These are phyloP conservation scores for Apiotrichum mycotoxinovorans DNA, from an alignment of 1,284 basidiomycete genomes.

Conservation along the genomic window DNA sequence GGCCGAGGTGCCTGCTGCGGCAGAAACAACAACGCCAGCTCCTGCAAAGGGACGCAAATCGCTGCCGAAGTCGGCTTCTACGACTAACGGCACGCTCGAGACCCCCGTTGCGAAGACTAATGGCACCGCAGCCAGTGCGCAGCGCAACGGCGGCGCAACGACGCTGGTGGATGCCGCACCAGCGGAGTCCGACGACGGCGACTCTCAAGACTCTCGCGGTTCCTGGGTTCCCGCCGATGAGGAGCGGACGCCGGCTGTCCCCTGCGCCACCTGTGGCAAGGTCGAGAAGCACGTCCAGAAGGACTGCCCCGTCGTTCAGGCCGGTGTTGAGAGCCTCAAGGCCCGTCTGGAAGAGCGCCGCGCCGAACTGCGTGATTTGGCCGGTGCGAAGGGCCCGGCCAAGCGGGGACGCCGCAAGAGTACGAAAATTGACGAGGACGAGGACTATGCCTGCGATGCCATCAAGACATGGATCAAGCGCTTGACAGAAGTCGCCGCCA, in stretches of 20 bases:
- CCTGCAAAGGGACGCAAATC: not conserved
- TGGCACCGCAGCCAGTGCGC: not conserved
- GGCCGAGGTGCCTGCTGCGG: not conserved
- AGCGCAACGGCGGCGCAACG: not conserved
- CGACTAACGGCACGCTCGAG: not conserved
- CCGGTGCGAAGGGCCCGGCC: not conserved
- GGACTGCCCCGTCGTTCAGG: conserved; percentile 31
- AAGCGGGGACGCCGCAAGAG: conserved; percentile 1
- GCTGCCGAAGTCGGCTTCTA: not conserved
- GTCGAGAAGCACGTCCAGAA: conserved; percentile 25
- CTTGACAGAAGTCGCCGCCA: conserved; percentile 17
- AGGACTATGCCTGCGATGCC: conserved; percentile 18
- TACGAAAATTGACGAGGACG: conserved; percentile 1
- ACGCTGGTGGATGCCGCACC: not conserved
- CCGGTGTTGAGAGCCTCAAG: conserved; percentile 22
- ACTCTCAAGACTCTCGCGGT: not conserved
- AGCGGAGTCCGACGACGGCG: not conserved
- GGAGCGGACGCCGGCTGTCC: not conserved
- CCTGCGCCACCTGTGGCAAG: not conserved
- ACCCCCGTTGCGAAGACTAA: not conserved
- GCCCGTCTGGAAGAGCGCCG: conserved; percentile 17
- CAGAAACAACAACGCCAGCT: not conserved
- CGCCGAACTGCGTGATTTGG: not conserved
- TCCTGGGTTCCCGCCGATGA: not conserved
- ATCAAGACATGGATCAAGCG: conserved; percentile 34